Evolutionary conservation across 139 green algal genomes (phyloP).

Genomic region (Axilococcus clingmanii): DNA sequence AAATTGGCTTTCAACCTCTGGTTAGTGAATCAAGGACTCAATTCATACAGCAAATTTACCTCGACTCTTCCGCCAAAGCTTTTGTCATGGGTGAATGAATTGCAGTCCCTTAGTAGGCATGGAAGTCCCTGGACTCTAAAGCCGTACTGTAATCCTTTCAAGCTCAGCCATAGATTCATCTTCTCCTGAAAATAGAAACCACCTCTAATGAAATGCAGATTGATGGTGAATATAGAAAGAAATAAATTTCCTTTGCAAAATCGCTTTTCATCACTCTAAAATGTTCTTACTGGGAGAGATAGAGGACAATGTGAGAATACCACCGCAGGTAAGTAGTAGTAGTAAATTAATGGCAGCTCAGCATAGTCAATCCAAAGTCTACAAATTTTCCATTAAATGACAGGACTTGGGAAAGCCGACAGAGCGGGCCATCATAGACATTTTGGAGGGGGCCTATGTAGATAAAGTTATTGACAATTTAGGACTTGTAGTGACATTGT

Average conservation of each 20-base stretch:
- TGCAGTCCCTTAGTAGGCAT: too few species aligned
- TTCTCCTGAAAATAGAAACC: too few species aligned
- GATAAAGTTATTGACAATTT: conserved; percentile 61
- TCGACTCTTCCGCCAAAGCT: too few species aligned
- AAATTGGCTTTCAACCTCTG: too few species aligned
- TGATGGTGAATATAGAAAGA: too few species aligned
- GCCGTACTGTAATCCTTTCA: too few species aligned
- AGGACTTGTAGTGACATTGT: conserved; percentile 76
- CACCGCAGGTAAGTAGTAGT: conserved; percentile 31
- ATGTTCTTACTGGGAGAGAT: conserved; percentile 67
- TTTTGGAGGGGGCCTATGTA: conserved; percentile 57
- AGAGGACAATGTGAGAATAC: conserved; percentile 63
- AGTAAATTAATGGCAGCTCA: background rate
- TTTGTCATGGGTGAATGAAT: too few species aligned
- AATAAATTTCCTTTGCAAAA: background rate
- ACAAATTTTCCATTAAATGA: background rate
- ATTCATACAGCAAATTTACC: too few species aligned
- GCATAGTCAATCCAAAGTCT: background rate
- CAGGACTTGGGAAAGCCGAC: conserved; percentile 53
- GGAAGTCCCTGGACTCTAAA: too few species aligned
- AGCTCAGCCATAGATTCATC: too few species aligned
- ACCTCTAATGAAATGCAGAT: too few species aligned
- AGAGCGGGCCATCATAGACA: conserved; percentile 51
- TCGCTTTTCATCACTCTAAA: background rate
- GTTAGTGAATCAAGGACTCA: too few species aligned